A percentile compares a stretch with the other conserved stretches of the same genome.
Evolutionary conservation across 768 basidiomycete species (phyloP).

Genomic region (Lenzites betulinus): DNA sequence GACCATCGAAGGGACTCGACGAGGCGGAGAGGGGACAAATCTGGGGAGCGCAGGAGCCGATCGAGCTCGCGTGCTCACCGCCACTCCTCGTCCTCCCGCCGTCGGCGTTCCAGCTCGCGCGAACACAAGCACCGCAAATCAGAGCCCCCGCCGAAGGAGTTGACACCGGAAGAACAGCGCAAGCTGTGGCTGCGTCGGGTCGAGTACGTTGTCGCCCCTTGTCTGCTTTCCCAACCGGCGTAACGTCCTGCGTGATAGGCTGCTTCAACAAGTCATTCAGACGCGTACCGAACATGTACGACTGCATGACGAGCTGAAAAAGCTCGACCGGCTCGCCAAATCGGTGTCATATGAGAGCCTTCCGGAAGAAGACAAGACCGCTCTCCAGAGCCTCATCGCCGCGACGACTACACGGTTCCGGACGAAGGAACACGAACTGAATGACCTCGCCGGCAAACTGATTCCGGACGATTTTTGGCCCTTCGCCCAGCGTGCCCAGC

Average conservation of each 20-base stretch:
- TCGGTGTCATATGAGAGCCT: constrained; percentile 30
- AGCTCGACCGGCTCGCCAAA: constrained; percentile 27
- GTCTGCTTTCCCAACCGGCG: neutral
- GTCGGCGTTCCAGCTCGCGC: neutral
- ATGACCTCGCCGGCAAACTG: constrained; percentile 32
- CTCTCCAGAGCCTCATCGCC: constrained; percentile 28
- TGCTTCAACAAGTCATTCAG: constrained; percentile 38
- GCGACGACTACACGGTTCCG: constrained; percentile 29
- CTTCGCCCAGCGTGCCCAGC: constrained; percentile 7
- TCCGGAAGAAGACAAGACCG: constrained; percentile 28
- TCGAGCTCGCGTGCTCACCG: constrained; percentile 7
- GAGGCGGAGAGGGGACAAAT: neutral
- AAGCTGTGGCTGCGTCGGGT: constrained; percentile 43
- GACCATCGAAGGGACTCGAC: neutral
- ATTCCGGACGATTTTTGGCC: constrained; percentile 45
- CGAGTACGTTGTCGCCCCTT: constrained; percentile 33
- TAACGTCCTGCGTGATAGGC: constrained; percentile 26
- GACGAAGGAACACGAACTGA: constrained; percentile 37
- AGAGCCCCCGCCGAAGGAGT: constrained; percentile 23
- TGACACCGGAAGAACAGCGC: constrained; percentile 40
- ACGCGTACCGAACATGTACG: constrained; percentile 36
- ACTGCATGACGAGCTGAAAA: constrained; percentile 37
- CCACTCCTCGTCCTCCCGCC: neutral
- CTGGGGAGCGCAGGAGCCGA: constrained; percentile 4
- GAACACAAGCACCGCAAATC: neutral